A percentile compares a stretch with the other conserved stretches of the same genome.
phyloP scores from a whole-genome alignment of 1,284 basidiomycete genomes.

The Tilletia caries region DNA sequence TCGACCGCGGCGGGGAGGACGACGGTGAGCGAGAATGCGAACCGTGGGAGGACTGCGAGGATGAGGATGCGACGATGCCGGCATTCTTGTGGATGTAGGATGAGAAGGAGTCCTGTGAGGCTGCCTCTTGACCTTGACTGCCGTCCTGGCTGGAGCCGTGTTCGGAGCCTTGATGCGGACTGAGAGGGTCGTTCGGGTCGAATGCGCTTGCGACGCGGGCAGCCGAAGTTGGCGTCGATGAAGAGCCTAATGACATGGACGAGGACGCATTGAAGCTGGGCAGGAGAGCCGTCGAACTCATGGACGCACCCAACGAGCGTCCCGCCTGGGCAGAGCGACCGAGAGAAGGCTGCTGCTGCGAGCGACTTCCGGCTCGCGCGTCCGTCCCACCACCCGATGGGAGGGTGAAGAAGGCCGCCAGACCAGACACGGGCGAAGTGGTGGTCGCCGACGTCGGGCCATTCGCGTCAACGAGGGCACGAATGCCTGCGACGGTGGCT shows the following conservation, averaged over 20 bases:
- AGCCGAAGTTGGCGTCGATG: too few relatives aligned
- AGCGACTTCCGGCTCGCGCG: too few relatives aligned
- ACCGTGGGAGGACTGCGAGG: neutral
- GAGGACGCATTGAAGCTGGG: too few relatives aligned
- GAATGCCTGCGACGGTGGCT: neutral
- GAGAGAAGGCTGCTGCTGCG: too few relatives aligned
- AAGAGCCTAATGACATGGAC: too few relatives aligned
- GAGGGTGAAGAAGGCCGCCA: neutral
- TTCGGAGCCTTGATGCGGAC: neutral
- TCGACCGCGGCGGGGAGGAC: neutral
- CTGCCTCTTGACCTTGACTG: neutral
- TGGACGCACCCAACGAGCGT: too few relatives aligned
- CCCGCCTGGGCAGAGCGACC: too few relatives aligned
- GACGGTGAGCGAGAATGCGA: neutral
- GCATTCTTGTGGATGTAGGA: constrained; percentile 13
- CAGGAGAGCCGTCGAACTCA: too few relatives aligned
- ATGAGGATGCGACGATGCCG: neutral
- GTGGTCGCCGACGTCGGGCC: neutral
- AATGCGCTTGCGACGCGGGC: neutral
- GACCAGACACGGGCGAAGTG: too few relatives aligned
- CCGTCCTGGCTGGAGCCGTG: constrained; percentile 8
- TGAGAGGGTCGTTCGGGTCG: neutral
- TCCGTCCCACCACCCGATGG: neutral
- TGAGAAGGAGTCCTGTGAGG: constrained; percentile 4
- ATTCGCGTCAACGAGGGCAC: neutral